These are phyloP conservation scores for Poa pratensis DNA, from an alignment of 176 grass and related monocot genomes.

Conservation along the genomic window DNA sequence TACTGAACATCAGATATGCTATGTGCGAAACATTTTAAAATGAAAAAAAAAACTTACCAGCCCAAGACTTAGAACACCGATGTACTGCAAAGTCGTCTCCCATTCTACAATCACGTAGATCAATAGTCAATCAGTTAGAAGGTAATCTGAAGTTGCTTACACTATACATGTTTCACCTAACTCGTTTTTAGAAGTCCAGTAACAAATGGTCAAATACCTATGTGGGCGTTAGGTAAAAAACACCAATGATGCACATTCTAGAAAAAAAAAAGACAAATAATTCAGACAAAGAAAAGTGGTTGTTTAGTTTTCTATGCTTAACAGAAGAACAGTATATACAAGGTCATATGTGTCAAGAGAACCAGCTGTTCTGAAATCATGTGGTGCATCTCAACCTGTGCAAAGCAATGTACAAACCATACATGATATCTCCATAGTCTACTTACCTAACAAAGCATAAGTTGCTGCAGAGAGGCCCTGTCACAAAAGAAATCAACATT, in stretches of 20 bases:
- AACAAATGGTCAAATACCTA: neutral
- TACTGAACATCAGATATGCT: neutral
- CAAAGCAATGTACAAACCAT: neutral
- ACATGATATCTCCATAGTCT: neutral
- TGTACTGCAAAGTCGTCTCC: conserved; percentile 83
- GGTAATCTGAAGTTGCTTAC: conserved; percentile 5
- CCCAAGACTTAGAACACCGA: conserved; percentile 77
- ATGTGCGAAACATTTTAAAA: conserved; percentile 14
- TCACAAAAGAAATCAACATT: conserved; percentile 36
- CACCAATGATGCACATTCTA: neutral
- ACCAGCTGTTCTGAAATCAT: conserved; percentile 12
- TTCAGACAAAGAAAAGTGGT: neutral
- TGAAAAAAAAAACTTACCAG: conserved; percentile 55
- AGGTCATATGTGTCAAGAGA: neutral
- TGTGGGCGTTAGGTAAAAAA: neutral
- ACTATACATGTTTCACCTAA: conserved; percentile 1
- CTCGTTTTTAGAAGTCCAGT: neutral
- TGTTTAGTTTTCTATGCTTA: neutral
- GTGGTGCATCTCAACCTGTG: neutral
- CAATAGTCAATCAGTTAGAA: conserved; percentile 23
- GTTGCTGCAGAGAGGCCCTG: conserved; percentile 76
- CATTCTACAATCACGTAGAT: conserved; percentile 61
- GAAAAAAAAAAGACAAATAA: neutral
- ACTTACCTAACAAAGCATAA: conserved; percentile 86
- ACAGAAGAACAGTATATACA: neutral